Base-by-base conservation (phyloP, 768 basidiomycete species). In the Trametes punicea region DNA sequence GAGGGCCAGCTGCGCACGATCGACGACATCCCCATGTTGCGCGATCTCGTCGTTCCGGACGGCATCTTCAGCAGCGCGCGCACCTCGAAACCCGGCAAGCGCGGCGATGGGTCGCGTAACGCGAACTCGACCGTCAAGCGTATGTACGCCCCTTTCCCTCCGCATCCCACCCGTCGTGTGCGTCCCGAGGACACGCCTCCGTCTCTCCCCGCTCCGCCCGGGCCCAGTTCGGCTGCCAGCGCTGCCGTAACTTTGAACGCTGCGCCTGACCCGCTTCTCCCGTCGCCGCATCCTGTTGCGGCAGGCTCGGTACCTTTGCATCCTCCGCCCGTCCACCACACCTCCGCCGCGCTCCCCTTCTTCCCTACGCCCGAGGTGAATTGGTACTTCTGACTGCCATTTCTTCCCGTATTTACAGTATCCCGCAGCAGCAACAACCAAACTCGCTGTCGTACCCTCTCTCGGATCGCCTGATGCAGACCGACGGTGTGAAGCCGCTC, bases 1-100 rank as follows among this genome's bases (percentile, higher is more conserved):
- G 82, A 90, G 25, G 86, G 89, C 67, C 75, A 82, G 39, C 75
- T 92, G 33, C 77, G 80, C 41, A 86, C 84, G 4, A 81, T 92
- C 47, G 88, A 91, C 59, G 82, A 87, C 59, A 74, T 88, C 64
- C 76, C 76, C 11, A 70, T 70, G 21, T 75, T 91, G 13, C 75
- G 77, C 30, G 81, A 82, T 51, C 73, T 90, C 45, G 69, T 73
- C n/a, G 81, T 90, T 0, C 87, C 89, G 2, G 77, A 83, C 0
- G 84, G 82, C 11, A 69, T 82, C 47, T 90, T 88, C 71, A 81
- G 80, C 64, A 87, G 83, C 66, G 83, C 38, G 75, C 81, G 56
- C 60, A 68, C 54, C 18, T 60, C 60, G 34, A 64, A 65, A 52
- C 58, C 49, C 3, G 48, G 56, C 33, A 55, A 58, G 55, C 60